Base-by-base conservation (phyloP, 2,329 filamentous ascomycete species). In the Pseudogymnoascus sp. region DNA sequence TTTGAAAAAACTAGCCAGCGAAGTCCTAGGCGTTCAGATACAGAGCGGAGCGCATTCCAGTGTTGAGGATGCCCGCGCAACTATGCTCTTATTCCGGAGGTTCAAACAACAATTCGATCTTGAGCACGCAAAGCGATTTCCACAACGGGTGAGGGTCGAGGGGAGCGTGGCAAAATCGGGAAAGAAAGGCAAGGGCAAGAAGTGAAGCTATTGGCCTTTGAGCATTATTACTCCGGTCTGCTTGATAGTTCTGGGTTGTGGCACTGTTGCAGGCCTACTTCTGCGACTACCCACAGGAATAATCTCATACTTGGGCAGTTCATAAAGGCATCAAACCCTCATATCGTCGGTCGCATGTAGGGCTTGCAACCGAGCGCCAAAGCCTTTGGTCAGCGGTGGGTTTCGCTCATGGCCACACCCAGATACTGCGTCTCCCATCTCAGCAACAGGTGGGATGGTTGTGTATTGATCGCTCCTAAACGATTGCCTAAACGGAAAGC, bases 41-140 rank as follows among this genome's bases (percentile, higher is more conserved):
- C 87, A 89, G 68, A 77, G 74, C 19, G 86, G 85, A 0, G 78
- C 82, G 26, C 87, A 89, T 73, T 88, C 85, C 1, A 89, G 86
- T 73, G 77, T 88, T 67, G 80, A 88, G 78, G 95, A 99, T 79
- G 95, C 95, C 1, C 81, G 91, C 68, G 91, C 90, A 4, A 88
- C 92, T 0, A 97, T 99, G 92, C 78, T 93, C 63, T 78, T 99
- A 44, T 97, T 96, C 72, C 83, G 90, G 66, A 84, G 86, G 68
- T 85, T 92, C 74, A 97, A 97, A 77, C 81, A 87, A 17, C 89
- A 82, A 0, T 97, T 99, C 72, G 95, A 97, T 73, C 79, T 86
- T 64, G 91, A 96, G 73, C 86, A 91, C 74, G 79, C 87, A 63
- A 87, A 85, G 74, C 85, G 83, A 64, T 95, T 83, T 74, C 79